A percentile compares a stretch with the other conserved stretches of the same genome.
phyloP scores from a whole-genome alignment of 768 basidiomycete species.

The Guyanaporus albipodus region DNA sequence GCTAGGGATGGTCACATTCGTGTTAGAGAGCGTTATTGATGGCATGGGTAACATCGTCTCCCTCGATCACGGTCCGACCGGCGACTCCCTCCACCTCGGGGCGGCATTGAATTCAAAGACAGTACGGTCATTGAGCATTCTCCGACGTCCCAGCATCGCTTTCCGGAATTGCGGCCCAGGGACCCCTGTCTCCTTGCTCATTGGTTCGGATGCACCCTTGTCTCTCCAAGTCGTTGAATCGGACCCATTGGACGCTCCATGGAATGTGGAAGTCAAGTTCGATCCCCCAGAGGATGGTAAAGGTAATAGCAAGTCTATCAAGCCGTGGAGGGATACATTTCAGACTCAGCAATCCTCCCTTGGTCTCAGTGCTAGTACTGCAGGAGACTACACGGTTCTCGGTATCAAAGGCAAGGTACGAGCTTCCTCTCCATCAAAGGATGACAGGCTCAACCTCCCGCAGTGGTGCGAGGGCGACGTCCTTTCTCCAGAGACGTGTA shows the following conservation, averaged over 20 bases:
- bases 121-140: slow-evolving; percentile 61
- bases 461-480: slow-evolving; percentile 80
- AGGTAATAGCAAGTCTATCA: slow-evolving; percentile 38
- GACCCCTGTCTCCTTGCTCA: slow-evolving; percentile 63
- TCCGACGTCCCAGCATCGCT: slow-evolving; percentile 65
- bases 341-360: slow-evolving; percentile 48
- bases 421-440: neutral
- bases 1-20: slow-evolving; percentile 67
- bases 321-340: slow-evolving; percentile 63
- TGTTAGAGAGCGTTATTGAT: slow-evolving; percentile 80
- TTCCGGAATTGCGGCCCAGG: slow-evolving; percentile 76
- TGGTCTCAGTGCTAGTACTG: slow-evolving; percentile 47
- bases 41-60: slow-evolving; percentile 72
- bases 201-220: slow-evolving; percentile 61
- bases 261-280: slow-evolving; percentile 63
- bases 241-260: slow-evolving; percentile 63
- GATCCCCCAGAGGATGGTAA: slow-evolving; percentile 45
- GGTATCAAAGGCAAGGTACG: slow-evolving; percentile 65
- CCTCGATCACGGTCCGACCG: slow-evolving; percentile 35
- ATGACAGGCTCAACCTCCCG: slow-evolving; percentile 3
- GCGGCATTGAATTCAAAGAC: slow-evolving; percentile 40
- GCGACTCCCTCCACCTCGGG: slow-evolving; percentile 18
- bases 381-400: slow-evolving; percentile 75
- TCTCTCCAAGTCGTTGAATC: slow-evolving; percentile 49
- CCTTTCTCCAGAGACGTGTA: slow-evolving; percentile 76